Conservation (phyloP, 331 rosid genomes). For the Dryas integrifolia region DNA sequence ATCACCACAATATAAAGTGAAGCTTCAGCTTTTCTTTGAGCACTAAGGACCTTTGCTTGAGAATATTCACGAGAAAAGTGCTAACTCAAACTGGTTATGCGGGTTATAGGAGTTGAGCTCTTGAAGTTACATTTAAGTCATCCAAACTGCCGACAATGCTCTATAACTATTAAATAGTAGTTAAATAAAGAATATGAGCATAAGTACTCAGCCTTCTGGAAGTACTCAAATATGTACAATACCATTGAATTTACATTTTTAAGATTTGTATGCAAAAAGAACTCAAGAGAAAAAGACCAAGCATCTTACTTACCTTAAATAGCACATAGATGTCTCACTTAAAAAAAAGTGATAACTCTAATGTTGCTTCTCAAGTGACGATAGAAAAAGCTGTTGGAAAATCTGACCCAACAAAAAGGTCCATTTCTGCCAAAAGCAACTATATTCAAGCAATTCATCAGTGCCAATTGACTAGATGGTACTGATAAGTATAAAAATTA, state of each 20-base stretch:
- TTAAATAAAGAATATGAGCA: background rate
- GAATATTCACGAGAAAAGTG: constrained; percentile 15
- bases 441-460: constrained; percentile 25
- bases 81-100: constrained; percentile 13
- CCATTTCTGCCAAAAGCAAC: constrained; percentile 29
- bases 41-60: constrained; percentile 28
- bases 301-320: constrained; percentile 15
- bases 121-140: constrained; percentile 1
- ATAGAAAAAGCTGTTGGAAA: constrained; percentile 20
- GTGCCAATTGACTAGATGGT: constrained; percentile 29
- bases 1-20: constrained; percentile 23
- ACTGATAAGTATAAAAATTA: background rate
- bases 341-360: constrained; percentile 22
- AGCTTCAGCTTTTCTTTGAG: constrained; percentile 26
- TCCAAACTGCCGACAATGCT: background rate
- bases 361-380: constrained; percentile 25
- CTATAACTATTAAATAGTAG: background rate
- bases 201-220: background rate
- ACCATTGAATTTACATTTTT: background rate
- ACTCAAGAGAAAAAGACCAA: constrained; percentile 17
- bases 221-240: constrained; percentile 3
- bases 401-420: constrained; percentile 22
- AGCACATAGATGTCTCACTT: constrained; percentile 9
- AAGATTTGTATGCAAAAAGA: constrained; percentile 5
- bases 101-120: constrained; percentile 18